Evolutionary conservation across 345 rosid genomes (phyloP).

Genomic region (Corymbia maculata): DNA sequence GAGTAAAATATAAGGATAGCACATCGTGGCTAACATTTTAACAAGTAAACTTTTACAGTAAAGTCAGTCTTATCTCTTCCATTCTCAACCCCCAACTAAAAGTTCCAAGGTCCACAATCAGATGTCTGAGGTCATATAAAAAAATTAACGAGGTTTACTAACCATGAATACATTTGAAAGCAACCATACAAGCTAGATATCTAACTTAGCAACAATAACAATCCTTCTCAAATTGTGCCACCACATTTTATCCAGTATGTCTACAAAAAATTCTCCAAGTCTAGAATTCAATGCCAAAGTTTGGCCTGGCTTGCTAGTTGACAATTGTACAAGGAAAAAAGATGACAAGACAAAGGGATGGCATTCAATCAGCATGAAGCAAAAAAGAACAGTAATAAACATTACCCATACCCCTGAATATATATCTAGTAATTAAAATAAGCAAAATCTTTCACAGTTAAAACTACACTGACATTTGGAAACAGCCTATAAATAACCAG

Average conservation of each 20-base stretch:
- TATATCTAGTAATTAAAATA: neutral
- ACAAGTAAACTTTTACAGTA: neutral
- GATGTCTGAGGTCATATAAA: neutral
- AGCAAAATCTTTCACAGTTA: neutral
- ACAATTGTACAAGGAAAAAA: neutral
- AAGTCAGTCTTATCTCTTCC: neutral
- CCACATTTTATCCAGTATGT: neutral
- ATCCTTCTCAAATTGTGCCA: neutral
- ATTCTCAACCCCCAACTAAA: neutral
- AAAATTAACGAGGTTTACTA: neutral
- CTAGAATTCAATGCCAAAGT: neutral
- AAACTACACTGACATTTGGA: neutral
- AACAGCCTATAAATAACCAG: neutral
- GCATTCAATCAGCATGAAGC: neutral
- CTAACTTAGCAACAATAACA: neutral
- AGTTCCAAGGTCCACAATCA: neutral
- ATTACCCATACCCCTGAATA: neutral
- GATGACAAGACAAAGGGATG: neutral
- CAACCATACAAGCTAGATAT: neutral
- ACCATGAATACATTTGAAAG: neutral
- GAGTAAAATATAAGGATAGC: neutral
- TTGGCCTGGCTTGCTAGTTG: neutral
- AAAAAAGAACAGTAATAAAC: neutral
- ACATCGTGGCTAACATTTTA: neutral
- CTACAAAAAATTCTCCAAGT: neutral